phyloP scores from a whole-genome alignment of 1,139 yeast genomes.

The Eremothecium sinecaudum region DNA sequence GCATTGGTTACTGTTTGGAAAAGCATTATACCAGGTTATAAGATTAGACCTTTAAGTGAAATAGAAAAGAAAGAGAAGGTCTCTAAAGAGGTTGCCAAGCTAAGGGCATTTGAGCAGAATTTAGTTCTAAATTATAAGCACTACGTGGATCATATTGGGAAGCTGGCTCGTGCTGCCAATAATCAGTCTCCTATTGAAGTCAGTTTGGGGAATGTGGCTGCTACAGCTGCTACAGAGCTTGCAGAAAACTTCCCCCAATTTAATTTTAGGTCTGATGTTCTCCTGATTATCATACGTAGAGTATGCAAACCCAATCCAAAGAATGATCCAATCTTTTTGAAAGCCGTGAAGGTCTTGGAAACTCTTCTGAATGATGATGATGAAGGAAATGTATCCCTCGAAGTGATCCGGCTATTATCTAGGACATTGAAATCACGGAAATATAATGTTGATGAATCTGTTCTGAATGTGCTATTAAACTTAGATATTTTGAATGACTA shows the following conservation, averaged over 20 bases:
- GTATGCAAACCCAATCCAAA: constrained; percentile 47
- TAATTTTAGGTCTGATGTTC: constrained; percentile 66
- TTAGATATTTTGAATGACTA: constrained; percentile 71
- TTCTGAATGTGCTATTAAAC: constrained; percentile 62
- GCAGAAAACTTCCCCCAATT: constrained; percentile 63
- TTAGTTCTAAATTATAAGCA: constrained; percentile 59
- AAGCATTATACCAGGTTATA: constrained; percentile 78
- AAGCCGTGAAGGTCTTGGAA: constrained; percentile 59
- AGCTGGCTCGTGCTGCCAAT: constrained; percentile 32
- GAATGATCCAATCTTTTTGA: constrained; percentile 41
- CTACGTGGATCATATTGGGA: constrained; percentile 51
- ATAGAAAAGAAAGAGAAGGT: constrained; percentile 75
- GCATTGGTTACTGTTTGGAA: constrained; percentile 81
- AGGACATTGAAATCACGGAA: constrained; percentile 67
- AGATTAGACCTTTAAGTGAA: constrained; percentile 74
- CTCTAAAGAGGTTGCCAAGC: constrained; percentile 65
- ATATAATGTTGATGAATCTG: constrained; percentile 76
- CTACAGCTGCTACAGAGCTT: constrained; percentile 66
- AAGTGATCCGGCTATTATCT: constrained; percentile 54
- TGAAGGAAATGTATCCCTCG: constrained; percentile 73
- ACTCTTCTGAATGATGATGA: constrained; percentile 59
- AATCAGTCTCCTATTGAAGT: constrained; percentile 37
- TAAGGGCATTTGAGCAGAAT: constrained; percentile 72
- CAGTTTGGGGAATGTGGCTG: constrained; percentile 26
- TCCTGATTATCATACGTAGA: constrained; percentile 57